Conservation (phyloP, 192 early-diverging fungal species). For the Rhizoclosmatium sp. region DNA sequence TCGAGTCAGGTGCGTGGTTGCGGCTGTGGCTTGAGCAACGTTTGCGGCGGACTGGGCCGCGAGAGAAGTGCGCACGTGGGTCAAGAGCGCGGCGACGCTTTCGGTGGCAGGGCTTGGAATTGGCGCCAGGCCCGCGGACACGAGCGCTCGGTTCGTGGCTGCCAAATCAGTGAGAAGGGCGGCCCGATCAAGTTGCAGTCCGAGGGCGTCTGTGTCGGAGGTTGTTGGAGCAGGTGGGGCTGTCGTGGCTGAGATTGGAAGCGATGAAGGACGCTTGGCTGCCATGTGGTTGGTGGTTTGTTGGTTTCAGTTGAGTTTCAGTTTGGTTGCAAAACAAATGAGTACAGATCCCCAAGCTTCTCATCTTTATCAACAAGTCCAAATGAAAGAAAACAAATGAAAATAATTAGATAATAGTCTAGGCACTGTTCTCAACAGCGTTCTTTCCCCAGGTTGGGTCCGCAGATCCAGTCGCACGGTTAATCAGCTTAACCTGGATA, state of each 20-base stretch:
- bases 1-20: too few relatives aligned
- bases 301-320: too few relatives aligned
- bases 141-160: background rate
- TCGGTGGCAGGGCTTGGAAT: background rate
- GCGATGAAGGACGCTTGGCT: too few relatives aligned
- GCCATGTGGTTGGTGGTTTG: too few relatives aligned
- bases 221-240: too few relatives aligned
- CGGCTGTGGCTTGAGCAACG: background rate
- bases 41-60: background rate
- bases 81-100: background rate
- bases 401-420: background rate
- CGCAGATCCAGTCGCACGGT: constrained; percentile 26
- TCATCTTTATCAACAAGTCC: too few relatives aligned
- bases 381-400: constrained; percentile 6
- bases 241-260: too few relatives aligned
- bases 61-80: background rate
- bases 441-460: background rate
- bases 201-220: too few relatives aligned
- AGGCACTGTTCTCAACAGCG: background rate
- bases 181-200: background rate
- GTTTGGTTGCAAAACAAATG: too few relatives aligned
- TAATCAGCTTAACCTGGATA: constrained; percentile 30
- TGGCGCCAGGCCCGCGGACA: background rate
- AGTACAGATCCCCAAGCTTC: too few relatives aligned
- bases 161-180: background rate